Evolutionary conservation across 2,329 filamentous ascomycete genomes (phyloP), one percentile per base, ranked within the genome.

Genomic region (Aureobasidium subglaciale): DNA sequence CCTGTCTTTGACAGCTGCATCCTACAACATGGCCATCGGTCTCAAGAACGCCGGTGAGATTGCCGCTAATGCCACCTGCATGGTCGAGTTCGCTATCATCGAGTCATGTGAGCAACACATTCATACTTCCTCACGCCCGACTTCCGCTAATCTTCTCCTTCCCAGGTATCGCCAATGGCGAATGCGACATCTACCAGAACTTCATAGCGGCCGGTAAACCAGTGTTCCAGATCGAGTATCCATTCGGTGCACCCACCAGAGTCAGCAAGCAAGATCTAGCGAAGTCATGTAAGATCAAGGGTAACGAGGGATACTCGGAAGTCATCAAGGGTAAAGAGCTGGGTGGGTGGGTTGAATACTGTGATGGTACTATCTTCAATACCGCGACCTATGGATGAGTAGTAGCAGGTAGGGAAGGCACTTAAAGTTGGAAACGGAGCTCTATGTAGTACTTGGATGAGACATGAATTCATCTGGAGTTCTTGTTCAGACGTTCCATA

Each of bases 161-260:
- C 7, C 4, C 41, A 45, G 41, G 25, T 65, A 75, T 77, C 15
- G 62, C 84, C 65, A 81, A 80, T 62, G 58, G 70, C 4, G 84
- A 88, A 65, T 87, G 85, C 64, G 70, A 71, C 32, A 75, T 69
- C 1, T 87, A 82, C 65, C 68, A 71, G 2, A 68, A 76, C 3
- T 87, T 87, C 63, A 77, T 84, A 56, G 63, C 75, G 9, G 78
- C 77, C 5, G 73, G 75, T 29, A 87, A 88, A 67, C 84, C 85
- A 1, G 85, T 88, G 29, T 87, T 88, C 66, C 81, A 87, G 65
- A 86, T 88, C 59, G 86, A 88, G 70, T 88, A 88, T 63, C 83
- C 83, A 2, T 72, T 78, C 40, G 75, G 73, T 8, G 77, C 67
- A 67, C 6, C 64, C 68, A 8, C 67, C 66, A 7, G 68, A 70